Conservation (phyloP, 2,329 filamentous ascomycete genomes). For the Aspergillus jensenii region DNA sequence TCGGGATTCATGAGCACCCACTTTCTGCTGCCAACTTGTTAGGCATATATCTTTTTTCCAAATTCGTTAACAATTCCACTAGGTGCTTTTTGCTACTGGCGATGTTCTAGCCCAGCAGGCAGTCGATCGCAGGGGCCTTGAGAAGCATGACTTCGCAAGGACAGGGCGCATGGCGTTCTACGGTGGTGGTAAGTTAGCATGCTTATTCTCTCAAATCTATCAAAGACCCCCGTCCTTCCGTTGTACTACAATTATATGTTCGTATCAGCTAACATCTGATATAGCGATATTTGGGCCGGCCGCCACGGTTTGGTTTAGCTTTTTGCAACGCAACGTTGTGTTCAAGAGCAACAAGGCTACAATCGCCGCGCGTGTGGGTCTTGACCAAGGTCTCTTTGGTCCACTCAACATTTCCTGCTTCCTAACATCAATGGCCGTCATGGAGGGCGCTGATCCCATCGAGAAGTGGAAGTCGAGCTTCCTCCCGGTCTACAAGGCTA, state of each 20-base stretch:
- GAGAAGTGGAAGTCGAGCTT: slow-evolving; percentile 75
- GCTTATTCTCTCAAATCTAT: neutral
- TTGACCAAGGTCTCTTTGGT: slow-evolving; percentile 81
- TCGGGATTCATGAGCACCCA: neutral
- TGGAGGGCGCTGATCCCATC: slow-evolving; percentile 66
- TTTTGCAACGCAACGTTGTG: slow-evolving; percentile 72
- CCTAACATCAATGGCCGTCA: slow-evolving; percentile 77
- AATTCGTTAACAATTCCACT: neutral
- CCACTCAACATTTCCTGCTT: slow-evolving; percentile 81
- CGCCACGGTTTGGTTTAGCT: slow-evolving; percentile 81
- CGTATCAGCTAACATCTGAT: slow-evolving; percentile 8
- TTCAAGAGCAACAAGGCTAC: slow-evolving; percentile 64
- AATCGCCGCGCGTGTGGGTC: slow-evolving; percentile 72
- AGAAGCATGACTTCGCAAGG: slow-evolving; percentile 67
- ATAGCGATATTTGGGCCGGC: slow-evolving; percentile 77
- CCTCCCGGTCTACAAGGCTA: slow-evolving; percentile 70
- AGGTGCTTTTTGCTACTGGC: slow-evolving; percentile 87
- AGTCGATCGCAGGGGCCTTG: slow-evolving; percentile 75
- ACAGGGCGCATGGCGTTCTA: slow-evolving; percentile 52
- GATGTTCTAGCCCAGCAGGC: slow-evolving; percentile 88
- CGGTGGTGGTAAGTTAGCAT: slow-evolving; percentile 44
- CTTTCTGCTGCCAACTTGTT: neutral
- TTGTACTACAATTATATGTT: neutral
- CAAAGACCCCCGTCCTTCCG: neutral
- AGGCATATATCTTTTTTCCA: too few relatives aligned